phyloP scores from a whole-genome alignment of 2,329 filamentous ascomycete genomes.

The Cercospora nicotianae region DNA sequence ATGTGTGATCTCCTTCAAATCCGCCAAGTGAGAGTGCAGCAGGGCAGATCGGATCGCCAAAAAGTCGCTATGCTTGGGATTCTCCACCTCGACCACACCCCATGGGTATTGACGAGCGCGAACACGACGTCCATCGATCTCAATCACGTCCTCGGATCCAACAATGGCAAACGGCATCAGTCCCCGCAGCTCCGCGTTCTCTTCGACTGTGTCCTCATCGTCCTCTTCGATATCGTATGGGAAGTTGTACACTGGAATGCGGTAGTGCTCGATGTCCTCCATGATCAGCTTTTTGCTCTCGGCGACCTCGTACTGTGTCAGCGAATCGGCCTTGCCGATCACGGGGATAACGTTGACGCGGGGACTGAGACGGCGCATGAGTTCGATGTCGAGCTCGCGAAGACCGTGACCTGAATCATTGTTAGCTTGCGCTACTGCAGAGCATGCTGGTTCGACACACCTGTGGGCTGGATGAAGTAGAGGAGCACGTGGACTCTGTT shows the following conservation, averaged over 20 bases:
- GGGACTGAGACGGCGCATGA: conserved; percentile 98
- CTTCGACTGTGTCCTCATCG: conserved; percentile 97
- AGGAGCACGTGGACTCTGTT: conserved; percentile 97
- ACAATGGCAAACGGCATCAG: conserved; percentile 99
- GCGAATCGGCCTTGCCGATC: conserved; percentile 95
- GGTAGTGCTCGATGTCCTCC: conserved; percentile 99
- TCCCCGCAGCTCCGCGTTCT: conserved; percentile 95
- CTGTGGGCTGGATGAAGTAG: conserved; percentile 99
- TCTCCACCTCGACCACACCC: conserved; percentile 98
- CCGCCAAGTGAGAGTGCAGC: conserved; percentile 94
- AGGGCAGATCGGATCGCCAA: conserved; percentile 94
- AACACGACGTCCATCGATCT: conserved; percentile 88
- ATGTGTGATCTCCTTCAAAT: conserved; percentile 99
- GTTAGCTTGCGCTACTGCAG: conserved; percentile 14
- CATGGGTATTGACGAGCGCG: conserved; percentile 97
- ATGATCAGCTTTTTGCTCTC: conserved; percentile 99
- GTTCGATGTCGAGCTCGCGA: conserved; percentile 96
- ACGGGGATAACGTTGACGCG: conserved; percentile 99
- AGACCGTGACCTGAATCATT: conserved; percentile 59
- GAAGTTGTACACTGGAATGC: conserved; percentile 99
- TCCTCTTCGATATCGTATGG: conserved; percentile 99
- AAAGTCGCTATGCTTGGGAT: conserved; percentile 98
- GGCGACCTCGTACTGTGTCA: conserved; percentile 92
- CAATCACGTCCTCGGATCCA: conserved; percentile 90
- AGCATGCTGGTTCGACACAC: conserved; percentile 40